phyloP scores from a whole-genome alignment of 306 rosid species.

The Rosa chinensis region DNA sequence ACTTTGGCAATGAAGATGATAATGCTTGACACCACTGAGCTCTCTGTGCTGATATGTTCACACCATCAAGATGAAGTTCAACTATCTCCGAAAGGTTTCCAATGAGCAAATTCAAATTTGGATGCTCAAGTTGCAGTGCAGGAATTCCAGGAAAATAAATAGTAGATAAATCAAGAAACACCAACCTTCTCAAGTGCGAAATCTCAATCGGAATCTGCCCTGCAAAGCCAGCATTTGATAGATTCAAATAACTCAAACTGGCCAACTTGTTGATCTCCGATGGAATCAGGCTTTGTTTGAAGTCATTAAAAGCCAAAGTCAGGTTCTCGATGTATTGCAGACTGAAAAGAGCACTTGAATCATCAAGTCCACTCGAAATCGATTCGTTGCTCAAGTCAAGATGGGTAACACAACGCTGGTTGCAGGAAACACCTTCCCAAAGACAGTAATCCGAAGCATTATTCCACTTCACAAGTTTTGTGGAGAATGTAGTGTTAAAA shows the following conservation, averaged over 20 bases:
- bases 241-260: constrained; percentile 22
- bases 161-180: constrained; percentile 34
- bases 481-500: background rate
- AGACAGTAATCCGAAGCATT: constrained; percentile 31
- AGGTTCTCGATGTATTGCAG: constrained; percentile 18
- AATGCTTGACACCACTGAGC: too few species aligned
- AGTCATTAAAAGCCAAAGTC: constrained; percentile 27
- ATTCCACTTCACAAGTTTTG: constrained; percentile 38
- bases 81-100: constrained; percentile 20
- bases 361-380: background rate
- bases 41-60: too few species aligned
- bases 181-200: constrained; percentile 26
- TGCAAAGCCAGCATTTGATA: constrained; percentile 31
- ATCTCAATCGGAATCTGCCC: constrained; percentile 36
- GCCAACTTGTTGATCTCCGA: constrained; percentile 16
- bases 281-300: constrained; percentile 16
- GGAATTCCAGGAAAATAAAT: accelerated
- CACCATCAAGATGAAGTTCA: too few species aligned
- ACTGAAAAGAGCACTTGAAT: constrained; percentile 29
- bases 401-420: constrained; percentile 18
- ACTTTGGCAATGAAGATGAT: too few species aligned
- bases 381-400: constrained; percentile 24
- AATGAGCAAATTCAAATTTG: background rate
- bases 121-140: background rate
- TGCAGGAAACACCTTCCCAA: constrained; percentile 55